Conservation (phyloP, 495 filamentous ascomycete genomes). For the Neurospora sp. region DNA sequence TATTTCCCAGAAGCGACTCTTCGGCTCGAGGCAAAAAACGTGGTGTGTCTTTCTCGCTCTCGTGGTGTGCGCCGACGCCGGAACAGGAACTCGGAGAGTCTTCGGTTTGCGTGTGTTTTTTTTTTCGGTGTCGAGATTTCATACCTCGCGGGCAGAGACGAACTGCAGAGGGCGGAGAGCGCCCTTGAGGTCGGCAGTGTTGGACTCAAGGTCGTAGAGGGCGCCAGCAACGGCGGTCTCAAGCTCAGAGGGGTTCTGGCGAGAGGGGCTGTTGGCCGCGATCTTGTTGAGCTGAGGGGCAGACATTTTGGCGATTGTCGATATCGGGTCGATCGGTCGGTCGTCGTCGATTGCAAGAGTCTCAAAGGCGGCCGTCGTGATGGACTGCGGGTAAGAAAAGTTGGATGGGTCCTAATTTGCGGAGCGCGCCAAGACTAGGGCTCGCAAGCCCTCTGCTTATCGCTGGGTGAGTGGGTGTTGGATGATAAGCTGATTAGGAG, state of each 20-base stretch:
- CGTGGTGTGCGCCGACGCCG: constrained; percentile 12
- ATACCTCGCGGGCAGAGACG: constrained; percentile 95
- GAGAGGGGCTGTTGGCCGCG: constrained; percentile 87
- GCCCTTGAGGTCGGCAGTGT: constrained; percentile 90
- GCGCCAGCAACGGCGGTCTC: constrained; percentile 90
- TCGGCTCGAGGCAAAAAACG: constrained; percentile 15
- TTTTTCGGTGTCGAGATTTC: constrained; percentile 33
- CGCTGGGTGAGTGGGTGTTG: not conserved
- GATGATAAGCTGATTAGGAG: not conserved
- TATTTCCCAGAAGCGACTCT: constrained; percentile 20
- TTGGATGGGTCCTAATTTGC: not conserved
- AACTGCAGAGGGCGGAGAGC: constrained; percentile 94
- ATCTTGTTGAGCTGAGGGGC: constrained; percentile 87
- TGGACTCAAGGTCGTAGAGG: constrained; percentile 95
- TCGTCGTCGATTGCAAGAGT: constrained; percentile 6
- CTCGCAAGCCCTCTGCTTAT: constrained; percentile 17
- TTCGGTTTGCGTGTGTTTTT: constrained; percentile 6
- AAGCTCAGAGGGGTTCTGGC: constrained; percentile 86
- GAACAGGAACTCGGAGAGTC: constrained; percentile 29
- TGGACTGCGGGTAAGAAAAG: constrained; percentile 10
- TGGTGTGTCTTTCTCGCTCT: not conserved
- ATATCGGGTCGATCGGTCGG: constrained; percentile 13
- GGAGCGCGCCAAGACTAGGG: constrained; percentile 13
- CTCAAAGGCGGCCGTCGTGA: constrained; percentile 4
- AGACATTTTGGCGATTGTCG: constrained; percentile 38